Evolutionary conservation across 2,329 filamentous ascomycete species (phyloP), one percentile per base, ranked within the genome.

Genomic region (Fusarium globosum): DNA sequence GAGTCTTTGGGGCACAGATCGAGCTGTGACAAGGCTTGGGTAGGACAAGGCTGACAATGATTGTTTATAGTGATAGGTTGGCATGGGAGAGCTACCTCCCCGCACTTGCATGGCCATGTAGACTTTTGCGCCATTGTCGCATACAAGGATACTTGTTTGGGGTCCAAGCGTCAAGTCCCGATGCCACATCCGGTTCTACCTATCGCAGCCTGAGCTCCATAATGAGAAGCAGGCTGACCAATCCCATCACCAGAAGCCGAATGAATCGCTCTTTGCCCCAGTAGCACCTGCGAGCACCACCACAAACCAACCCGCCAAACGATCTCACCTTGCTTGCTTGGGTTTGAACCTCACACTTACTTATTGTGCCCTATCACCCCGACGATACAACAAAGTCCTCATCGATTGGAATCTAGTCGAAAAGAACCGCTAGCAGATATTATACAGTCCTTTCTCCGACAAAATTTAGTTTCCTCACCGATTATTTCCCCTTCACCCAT

Each of bases 221-320:
- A 42, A 52, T 30, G 30, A 38, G 52, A 36, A 59, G 43, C 52
- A 51, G 53, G 39, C 73, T 65, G 58, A 38, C 75, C 75, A 77
- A 77, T 77, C 61, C 61, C 28, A 23, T 28, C 10, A 18, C 16
- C n/a, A 58, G 53, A 26, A 66, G 55, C 55, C 59, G 67, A 77
- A 71, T 75, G 67, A 77, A 71, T 75, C 58, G 63, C 70, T 76
- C 59, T 55, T 55, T 61, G 67, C 75, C 73, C 72, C 75, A 72
- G 67, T 69, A 61, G 67, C 59, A 69, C 71, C 69, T 63, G 68
- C 63, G 60, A 75, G 71, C 60, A 69, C 65, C 67, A 73, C 59
- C 74, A 74, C 74, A 64, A 74, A 70, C 65, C 66, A 62, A 69
- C 69, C 72, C 57, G 65, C 64, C 65, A 65, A 69, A 71, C 67